A percentile compares a stretch with the other conserved stretches of the same genome.
phyloP scores from a whole-genome alignment of 768 basidiomycete genomes.

The Tricholomella constricta region DNA sequence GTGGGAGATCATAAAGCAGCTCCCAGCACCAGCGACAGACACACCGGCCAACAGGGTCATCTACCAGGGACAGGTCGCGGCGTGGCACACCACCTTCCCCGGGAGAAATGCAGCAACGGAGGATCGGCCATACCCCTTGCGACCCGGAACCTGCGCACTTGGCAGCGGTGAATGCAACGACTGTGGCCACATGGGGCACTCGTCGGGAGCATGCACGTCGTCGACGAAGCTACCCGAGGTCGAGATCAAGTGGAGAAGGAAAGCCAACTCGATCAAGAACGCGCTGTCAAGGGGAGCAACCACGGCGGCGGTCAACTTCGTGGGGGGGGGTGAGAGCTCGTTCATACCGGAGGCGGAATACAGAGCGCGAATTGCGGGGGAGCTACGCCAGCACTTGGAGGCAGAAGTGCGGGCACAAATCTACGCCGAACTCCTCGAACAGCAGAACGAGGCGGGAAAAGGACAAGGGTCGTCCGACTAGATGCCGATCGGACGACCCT shows the following conservation, averaged over 20 bases:
- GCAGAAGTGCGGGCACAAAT: no score
- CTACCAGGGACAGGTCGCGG: not conserved
- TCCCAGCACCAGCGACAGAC: not conserved
- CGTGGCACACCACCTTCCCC: not conserved
- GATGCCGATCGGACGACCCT: conserved; percentile 14
- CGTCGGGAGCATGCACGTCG: conserved; percentile 13
- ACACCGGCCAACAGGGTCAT: not conserved
- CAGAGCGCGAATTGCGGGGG: no score
- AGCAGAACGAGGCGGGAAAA: conserved; percentile 22
- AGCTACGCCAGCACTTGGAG: no score
- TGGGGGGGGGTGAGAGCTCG: no score
- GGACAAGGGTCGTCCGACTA: conserved; percentile 16
- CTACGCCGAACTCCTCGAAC: not conserved
- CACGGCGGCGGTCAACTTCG: no score
- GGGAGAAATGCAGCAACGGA: not conserved
- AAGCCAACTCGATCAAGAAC: conserved; percentile 10
- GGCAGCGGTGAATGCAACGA: no score
- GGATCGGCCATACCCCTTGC: not conserved
- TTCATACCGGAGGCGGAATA: no score
- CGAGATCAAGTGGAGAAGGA: conserved; percentile 17
- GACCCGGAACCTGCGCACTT: no score
- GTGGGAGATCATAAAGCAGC: not conserved
- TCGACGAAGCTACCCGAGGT: not conserved
- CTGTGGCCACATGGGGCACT: conserved; percentile 8
- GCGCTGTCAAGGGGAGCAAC: not conserved